phyloP scores from a whole-genome alignment of 352 stramenopile genomes.

The Phytophthora litchii region DNA sequence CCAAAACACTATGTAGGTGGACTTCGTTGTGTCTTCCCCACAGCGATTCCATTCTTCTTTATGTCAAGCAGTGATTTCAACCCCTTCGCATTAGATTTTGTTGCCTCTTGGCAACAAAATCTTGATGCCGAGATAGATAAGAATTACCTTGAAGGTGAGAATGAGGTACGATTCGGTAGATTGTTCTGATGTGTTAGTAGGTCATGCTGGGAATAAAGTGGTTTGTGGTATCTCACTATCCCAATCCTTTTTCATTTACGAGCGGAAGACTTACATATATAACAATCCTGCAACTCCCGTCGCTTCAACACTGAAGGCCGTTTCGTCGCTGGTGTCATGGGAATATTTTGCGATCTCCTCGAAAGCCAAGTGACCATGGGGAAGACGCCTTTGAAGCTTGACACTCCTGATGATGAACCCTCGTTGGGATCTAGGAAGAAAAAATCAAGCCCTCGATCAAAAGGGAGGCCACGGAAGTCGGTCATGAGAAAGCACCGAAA shows the following conservation, averaged over 20 bases:
- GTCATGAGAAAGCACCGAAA: slow-evolving; percentile 24
- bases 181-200: slow-evolving; percentile 2
- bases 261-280: too few species aligned
- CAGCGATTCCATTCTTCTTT: slow-evolving; percentile 66
- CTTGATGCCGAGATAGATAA: slow-evolving; percentile 11
- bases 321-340: slow-evolving; percentile 6
- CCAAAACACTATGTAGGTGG: slow-evolving; percentile 43
- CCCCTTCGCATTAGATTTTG: slow-evolving; percentile 25
- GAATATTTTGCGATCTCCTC: background rate
- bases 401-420: slow-evolving; percentile 3
- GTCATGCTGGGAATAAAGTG: background rate
- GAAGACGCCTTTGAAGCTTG: slow-evolving; percentile 24
- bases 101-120: background rate
- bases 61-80: slow-evolving; percentile 49
- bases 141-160: slow-evolving; percentile 8
- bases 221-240: slow-evolving; percentile 4
- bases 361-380: slow-evolving; percentile 15
- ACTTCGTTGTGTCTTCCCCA: slow-evolving; percentile 68
- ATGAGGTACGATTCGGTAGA: slow-evolving; percentile 12
- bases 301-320: slow-evolving; percentile 11
- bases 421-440: slow-evolving; percentile 7
- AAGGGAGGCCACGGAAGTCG: slow-evolving; percentile 24
- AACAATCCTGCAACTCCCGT: slow-evolving; percentile 19
- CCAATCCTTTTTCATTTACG: too few species aligned
- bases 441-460: slow-evolving; percentile 4